Percentiles rank a stretch among this genome's conserved stretches.
Conservation (phyloP, 169 alveolate species). For the Plasmodium yoelii region DNA sequence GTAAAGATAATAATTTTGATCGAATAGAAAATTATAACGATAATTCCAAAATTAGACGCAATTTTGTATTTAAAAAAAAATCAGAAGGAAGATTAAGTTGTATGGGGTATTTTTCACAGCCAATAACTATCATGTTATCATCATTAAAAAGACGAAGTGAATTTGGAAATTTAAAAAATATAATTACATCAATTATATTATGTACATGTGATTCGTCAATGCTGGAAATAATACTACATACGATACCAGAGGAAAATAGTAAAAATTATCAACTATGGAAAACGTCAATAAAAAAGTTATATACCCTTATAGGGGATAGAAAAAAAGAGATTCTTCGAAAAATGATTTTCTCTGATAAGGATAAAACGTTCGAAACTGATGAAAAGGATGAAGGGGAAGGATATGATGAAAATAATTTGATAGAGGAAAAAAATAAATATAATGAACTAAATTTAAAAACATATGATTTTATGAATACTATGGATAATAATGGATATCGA, state of each 20-base stretch:
- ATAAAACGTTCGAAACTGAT: background rate
- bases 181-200: slow-evolving; percentile 35
- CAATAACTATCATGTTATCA: slow-evolving; percentile 59
- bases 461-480: slow-evolving; percentile 59
- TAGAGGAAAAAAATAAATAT: slow-evolving; percentile 12
- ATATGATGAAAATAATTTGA: background rate
- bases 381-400: background rate
- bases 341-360: background rate
- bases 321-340: slow-evolving; percentile 20
- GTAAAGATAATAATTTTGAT: background rate
- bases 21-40: background rate
- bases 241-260: slow-evolving; percentile 65
- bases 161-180: slow-evolving; percentile 51
- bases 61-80: slow-evolving; percentile 2
- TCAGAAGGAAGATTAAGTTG: slow-evolving; percentile 25
- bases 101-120: slow-evolving; percentile 64
- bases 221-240: slow-evolving; percentile 57
- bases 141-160: slow-evolving; percentile 68
- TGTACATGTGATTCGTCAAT: slow-evolving; percentile 75
- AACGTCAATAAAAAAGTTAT: slow-evolving; percentile 30
- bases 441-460: slow-evolving; percentile 23
- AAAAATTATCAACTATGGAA: slow-evolving; percentile 55
- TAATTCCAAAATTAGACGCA: background rate
- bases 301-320: slow-evolving; percentile 15
- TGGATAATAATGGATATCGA: slow-evolving; percentile 14